A percentile compares a stretch with the other conserved stretches of the same genome.
Conservation (phyloP, 345 rosid species). For the Rhizophora mangle region DNA sequence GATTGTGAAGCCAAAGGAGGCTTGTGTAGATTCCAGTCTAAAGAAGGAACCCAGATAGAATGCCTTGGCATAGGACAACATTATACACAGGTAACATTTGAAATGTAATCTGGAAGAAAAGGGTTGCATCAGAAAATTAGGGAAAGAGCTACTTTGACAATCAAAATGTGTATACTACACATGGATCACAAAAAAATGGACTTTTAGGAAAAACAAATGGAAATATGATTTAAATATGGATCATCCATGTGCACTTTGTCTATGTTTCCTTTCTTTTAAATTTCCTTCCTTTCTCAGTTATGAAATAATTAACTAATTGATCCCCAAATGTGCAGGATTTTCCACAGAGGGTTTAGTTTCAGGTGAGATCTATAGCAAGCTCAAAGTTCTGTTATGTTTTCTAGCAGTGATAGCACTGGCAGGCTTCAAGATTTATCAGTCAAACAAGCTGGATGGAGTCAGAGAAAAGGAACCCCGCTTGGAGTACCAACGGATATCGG, state of each 20-base stretch:
- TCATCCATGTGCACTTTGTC: no score
- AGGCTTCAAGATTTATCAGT: conserved; percentile 13
- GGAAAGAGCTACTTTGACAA: no score
- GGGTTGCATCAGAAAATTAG: no score
- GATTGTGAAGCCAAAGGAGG: conserved; percentile 8
- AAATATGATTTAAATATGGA: no score
- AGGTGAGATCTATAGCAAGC: background rate
- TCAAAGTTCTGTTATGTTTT: conserved; percentile 11
- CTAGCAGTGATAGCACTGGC: conserved; percentile 9
- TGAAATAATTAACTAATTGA: no score
- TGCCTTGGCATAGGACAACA: background rate
- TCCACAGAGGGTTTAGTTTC: background rate
- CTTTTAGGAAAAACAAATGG: no score
- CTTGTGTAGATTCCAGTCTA: background rate
- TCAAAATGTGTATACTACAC: no score
- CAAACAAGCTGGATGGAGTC: conserved; percentile 10
- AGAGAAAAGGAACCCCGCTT: conserved; percentile 7
- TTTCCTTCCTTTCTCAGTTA: no score
- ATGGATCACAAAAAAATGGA: no score
- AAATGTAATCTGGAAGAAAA: no score
- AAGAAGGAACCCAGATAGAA: background rate
- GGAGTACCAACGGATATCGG: background rate
- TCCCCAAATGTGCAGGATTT: conserved; percentile 8
- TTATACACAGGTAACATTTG: conserved; percentile 1
- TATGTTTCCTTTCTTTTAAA: no score